phyloP scores from a whole-genome alignment of 208 protist species.

The Acanthamoeba sp. region DNA sequence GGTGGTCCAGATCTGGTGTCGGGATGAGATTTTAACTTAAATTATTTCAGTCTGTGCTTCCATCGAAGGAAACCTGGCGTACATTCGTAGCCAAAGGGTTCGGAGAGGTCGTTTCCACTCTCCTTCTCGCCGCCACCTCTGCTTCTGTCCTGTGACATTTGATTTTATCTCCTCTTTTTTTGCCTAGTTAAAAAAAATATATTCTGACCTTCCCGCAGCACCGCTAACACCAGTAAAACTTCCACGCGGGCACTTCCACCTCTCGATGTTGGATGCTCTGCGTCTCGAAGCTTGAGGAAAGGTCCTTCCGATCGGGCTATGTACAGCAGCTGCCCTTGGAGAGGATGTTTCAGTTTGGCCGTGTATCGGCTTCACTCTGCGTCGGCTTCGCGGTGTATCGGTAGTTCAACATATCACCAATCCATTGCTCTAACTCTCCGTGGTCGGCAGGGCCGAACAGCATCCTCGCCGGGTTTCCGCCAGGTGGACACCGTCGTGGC shows the following conservation, averaged over 20 bases:
- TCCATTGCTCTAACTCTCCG: constrained; percentile 27
- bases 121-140: constrained; percentile 14
- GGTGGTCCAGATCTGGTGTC: constrained; percentile 74
- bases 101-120: constrained; percentile 44
- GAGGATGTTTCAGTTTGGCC: too few species aligned
- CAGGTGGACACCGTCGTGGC: neutral
- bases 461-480: neutral
- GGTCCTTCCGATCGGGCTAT: too few species aligned
- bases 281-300: too few species aligned
- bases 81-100: constrained; percentile 66
- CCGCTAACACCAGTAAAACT: neutral
- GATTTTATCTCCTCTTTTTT: neutral
- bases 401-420: neutral
- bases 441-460: neutral
- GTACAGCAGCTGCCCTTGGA: too few species aligned
- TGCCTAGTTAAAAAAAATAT: neutral
- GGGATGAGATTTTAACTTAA: neutral
- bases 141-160: constrained; percentile 2
- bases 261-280: too few species aligned
- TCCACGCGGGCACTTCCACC: too few species aligned
- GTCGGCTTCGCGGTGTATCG: too few species aligned
- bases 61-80: neutral
- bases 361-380: too few species aligned
- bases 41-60: neutral
- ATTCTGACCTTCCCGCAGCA: neutral